A percentile compares a stretch with the other conserved stretches of the same genome.
These are phyloP conservation scores for Cylindrotheca fusiformis DNA, from an alignment of 108 stramenopile genomes.

Conservation along the genomic window DNA sequence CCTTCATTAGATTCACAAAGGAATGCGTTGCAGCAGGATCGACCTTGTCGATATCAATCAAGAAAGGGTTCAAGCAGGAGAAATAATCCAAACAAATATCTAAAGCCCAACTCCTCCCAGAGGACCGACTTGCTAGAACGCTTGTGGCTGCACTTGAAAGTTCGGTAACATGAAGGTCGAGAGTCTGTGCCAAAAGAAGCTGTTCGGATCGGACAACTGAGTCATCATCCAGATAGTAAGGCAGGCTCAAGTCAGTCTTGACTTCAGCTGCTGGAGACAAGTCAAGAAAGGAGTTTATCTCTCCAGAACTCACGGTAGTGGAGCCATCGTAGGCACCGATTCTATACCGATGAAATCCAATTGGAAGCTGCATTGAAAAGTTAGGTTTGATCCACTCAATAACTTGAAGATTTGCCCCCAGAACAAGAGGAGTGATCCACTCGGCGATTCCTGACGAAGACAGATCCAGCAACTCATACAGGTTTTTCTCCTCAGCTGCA, in stretches of 20 bases:
- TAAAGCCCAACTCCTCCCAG: conserved; percentile 28
- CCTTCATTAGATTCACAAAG: conserved; percentile 19
- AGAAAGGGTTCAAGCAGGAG: conserved; percentile 52
- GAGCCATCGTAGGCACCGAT: conserved; percentile 29
- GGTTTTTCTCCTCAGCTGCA: conserved; percentile 17
- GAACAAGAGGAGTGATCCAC: conserved; percentile 62
- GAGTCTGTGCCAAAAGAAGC: conserved; percentile 26
- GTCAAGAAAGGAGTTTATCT: conserved; percentile 35
- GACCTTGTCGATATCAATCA: conserved; percentile 35
- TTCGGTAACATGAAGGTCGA: conserved; percentile 32
- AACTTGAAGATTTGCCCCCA: conserved; percentile 32
- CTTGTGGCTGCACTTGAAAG: not conserved
- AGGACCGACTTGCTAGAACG: not conserved
- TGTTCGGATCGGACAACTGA: conserved; percentile 24
- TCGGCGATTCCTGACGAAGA: conserved; percentile 54
- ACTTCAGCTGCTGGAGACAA: conserved; percentile 28
- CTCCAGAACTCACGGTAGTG: not conserved
- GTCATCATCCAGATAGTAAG: conserved; percentile 58
- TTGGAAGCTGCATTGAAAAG: conserved; percentile 31
- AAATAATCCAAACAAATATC: conserved; percentile 73
- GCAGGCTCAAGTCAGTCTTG: conserved; percentile 34
- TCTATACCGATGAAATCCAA: conserved; percentile 30
- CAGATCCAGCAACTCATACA: conserved; percentile 54
- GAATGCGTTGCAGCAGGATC: conserved; percentile 14
- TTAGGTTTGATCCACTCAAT: conserved; percentile 49